Evolutionary conservation across 495 filamentous ascomycete genomes (phyloP), one percentile per base, ranked within the genome.

Genomic region (Aspergillus saccharolyticus): DNA sequence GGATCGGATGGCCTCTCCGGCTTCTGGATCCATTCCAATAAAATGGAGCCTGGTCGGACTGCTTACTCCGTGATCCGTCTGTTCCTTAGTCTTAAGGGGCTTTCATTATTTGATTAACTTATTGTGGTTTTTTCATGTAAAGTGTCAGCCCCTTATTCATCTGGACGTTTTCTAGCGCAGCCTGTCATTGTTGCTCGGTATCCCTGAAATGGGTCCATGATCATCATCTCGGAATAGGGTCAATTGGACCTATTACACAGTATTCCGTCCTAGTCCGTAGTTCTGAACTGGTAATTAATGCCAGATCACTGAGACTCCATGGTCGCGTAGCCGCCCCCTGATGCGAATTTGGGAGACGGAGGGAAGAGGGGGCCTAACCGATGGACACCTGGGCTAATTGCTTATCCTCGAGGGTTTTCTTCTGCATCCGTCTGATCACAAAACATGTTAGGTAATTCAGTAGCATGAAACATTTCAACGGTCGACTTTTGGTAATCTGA

Each of bases 21-120:
- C 47, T 50, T 50, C 47, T 50, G 47, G 47, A 50, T 50, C 47
- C 47, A 7, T 50, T 24, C n/a, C n/a, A n/a, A n/a, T n/a, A n/a
- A n/a, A n/a, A n/a, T n/a, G n/a, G n/a, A n/a, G n/a, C n/a, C n/a
- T n/a, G n/a, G n/a, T n/a, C n/a, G n/a, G n/a, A n/a, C n/a, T n/a
- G n/a, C n/a, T n/a, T n/a, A n/a, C n/a, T n/a, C n/a, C n/a, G n/a
- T n/a, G n/a, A n/a, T n/a, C n/a, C n/a, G n/a, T n/a, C n/a, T n/a
- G n/a, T n/a, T n/a, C n/a, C n/a, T n/a, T 30, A 19, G 47, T 28
- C 15, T 5, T 30, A 50, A 30, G 47, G 46, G 46, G 46, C n/a
- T n/a, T n/a, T 49, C 25, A 19, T 5, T 25, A 22, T 3, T 49
- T 12, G 22, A n/a, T 17, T 50, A 39, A 12, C 6, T 8, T 8